phyloP scores from a whole-genome alignment of 2,329 filamentous ascomycete genomes.

The Dothistroma pini region DNA sequence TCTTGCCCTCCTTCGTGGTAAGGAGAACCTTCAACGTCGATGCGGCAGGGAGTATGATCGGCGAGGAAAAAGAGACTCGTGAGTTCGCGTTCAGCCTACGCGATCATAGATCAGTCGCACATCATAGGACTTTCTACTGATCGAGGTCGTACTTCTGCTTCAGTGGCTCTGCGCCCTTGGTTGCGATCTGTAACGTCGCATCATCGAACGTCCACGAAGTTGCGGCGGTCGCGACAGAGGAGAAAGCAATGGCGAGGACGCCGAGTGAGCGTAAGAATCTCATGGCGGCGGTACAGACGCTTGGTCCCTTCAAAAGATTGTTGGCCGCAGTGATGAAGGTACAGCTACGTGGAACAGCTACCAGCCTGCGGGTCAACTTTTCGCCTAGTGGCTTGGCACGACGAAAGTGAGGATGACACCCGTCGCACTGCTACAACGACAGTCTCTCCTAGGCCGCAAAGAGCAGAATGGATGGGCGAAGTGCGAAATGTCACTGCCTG shows the following conservation, averaged over 20 bases:
- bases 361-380: background rate
- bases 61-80: slow-evolving; percentile 45
- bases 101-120: slow-evolving; percentile 9
- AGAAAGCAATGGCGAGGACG: slow-evolving; percentile 14
- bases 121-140: background rate
- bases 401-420: background rate
- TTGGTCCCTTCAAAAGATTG: background rate
- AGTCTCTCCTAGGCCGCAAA: background rate
- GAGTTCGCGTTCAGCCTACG: slow-evolving; percentile 47
- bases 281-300: slow-evolving; percentile 22
- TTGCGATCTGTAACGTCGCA: slow-evolving; percentile 61
- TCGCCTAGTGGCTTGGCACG: background rate
- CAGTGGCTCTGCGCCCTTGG: slow-evolving; percentile 53
- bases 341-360: background rate
- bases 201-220: slow-evolving; percentile 70
- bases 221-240: slow-evolving; percentile 44
- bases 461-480: background rate
- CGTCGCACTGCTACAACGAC: background rate
- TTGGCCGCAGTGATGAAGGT: background rate
- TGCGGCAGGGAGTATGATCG: slow-evolving; percentile 61
- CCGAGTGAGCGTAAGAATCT: slow-evolving; percentile 21
- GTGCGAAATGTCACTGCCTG: too few species aligned
- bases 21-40: slow-evolving; percentile 80
- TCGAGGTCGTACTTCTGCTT: slow-evolving; percentile 55
- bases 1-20: slow-evolving; percentile 74